These are phyloP conservation scores for Macrolepiota dolichaula DNA, from an alignment of 768 basidiomycete species.

Conservation along the genomic window DNA sequence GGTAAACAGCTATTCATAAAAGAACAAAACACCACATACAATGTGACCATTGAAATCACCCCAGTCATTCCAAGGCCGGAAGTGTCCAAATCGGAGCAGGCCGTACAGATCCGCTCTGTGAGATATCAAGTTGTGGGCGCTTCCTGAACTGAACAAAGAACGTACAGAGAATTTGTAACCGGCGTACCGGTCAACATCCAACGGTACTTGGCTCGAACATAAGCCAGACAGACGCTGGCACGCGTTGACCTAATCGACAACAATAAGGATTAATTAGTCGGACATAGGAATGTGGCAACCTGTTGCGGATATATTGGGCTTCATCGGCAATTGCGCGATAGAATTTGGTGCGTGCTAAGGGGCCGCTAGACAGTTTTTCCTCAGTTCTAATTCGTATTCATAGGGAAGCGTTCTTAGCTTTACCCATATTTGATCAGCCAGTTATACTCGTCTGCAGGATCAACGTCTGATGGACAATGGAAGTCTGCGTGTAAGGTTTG, in stretches of 20 bases:
- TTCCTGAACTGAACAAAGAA: neutral
- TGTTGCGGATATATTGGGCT: slow-evolving; percentile 72
- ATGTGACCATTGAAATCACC: slow-evolving; percentile 55
- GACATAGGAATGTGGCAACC: slow-evolving; percentile 27
- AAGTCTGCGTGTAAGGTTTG: slow-evolving; percentile 67
- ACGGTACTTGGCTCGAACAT: slow-evolving; percentile 60
- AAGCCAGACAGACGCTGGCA: slow-evolving; percentile 54
- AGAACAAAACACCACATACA: slow-evolving; percentile 26
- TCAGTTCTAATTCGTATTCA: neutral
- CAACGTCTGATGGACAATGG: slow-evolving; percentile 43
- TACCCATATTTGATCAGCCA: slow-evolving; percentile 52
- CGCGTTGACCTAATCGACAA: slow-evolving; percentile 42
- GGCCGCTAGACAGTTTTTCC: slow-evolving; percentile 38
- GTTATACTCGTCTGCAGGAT: slow-evolving; percentile 41
- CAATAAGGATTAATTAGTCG: neutral
- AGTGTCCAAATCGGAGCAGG: slow-evolving; percentile 64
- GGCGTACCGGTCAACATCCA: slow-evolving; percentile 83
- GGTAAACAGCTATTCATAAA: neutral
- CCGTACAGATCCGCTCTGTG: slow-evolving; percentile 67
- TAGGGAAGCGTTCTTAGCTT: slow-evolving; percentile 3
- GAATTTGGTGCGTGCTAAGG: slow-evolving; percentile 59
- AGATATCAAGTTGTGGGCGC: neutral
- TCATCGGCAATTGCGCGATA: slow-evolving; percentile 77
- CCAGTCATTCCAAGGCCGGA: slow-evolving; percentile 76
- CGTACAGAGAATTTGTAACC: slow-evolving; percentile 66